A percentile compares a stretch with the other conserved stretches of the same genome.
phyloP scores from a whole-genome alignment of 345 rosid species.

The Excoecaria cochinchinensis region DNA sequence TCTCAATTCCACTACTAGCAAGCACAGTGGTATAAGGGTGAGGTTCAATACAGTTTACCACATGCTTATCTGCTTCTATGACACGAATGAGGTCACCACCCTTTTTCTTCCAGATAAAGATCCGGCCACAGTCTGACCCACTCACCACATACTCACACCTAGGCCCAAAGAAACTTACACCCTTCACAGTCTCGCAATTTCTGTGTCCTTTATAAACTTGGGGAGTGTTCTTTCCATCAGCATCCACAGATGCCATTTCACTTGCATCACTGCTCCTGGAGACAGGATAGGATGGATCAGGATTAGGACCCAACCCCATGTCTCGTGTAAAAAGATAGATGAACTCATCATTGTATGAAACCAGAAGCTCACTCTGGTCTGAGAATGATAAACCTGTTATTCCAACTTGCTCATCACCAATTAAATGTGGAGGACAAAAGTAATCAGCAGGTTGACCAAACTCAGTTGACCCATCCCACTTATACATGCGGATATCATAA shows the following conservation, averaged over 20 bases:
- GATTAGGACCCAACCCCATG: constrained; percentile 79
- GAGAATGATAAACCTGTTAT: constrained; percentile 92
- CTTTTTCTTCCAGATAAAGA: constrained; percentile 88
- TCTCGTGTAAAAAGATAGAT: constrained; percentile 67
- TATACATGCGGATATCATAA: constrained; percentile 74
- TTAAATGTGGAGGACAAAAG: constrained; percentile 74
- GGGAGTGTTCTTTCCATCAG: constrained; percentile 35
- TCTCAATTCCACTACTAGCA: constrained; percentile 85
- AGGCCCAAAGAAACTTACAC: constrained; percentile 87
- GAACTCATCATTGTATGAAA: constrained; percentile 66
- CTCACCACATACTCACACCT: constrained; percentile 83
- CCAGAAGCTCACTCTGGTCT: constrained; percentile 86
- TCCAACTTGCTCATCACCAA: constrained; percentile 57
- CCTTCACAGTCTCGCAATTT: constrained; percentile 75
- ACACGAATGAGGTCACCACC: constrained; percentile 74
- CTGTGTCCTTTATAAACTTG: constrained; percentile 76
- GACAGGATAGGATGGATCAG: constrained; percentile 31
- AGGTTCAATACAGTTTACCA: constrained; percentile 82
- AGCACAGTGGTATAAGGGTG: constrained; percentile 74
- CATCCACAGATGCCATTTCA: constrained; percentile 29
- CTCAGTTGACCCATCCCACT: constrained; percentile 53
- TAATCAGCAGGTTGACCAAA: constrained; percentile 52
- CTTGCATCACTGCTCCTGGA: constrained; percentile 34
- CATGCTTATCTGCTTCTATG: constrained; percentile 70
- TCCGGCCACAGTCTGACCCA: constrained; percentile 94